Conservation (phyloP, 1,284 basidiomycete genomes). For the Heterobasidion irregulare region DNA sequence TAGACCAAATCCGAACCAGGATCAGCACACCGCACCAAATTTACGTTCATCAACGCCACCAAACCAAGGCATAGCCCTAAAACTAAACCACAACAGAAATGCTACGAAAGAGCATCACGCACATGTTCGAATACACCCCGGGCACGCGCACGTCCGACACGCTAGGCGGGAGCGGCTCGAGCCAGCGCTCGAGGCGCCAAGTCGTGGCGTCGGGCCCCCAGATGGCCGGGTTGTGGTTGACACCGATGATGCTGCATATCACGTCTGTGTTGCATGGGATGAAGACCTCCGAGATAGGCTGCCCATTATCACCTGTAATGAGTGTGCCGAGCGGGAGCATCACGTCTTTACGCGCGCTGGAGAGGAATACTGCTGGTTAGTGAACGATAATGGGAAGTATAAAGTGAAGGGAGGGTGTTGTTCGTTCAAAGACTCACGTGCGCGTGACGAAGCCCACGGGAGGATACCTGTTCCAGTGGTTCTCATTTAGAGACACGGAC, state of each 20-base stretch:
- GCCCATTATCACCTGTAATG: neutral
- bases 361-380: no score
- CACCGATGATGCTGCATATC: neutral
- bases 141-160: neutral
- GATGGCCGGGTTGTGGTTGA: neutral
- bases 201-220: neutral
- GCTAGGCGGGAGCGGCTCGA: neutral
- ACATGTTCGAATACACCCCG: conserved; percentile 5
- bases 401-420: no score
- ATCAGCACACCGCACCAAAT: no score
- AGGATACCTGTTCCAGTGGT: conserved; percentile 3
- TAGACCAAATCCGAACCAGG: neutral
- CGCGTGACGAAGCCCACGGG: neutral
- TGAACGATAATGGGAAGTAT: no score
- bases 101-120: neutral
- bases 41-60: no score
- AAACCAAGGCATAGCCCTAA: no score
- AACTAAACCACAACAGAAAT: neutral
- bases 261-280: conserved; percentile 9
- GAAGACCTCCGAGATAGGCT: neutral
- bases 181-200: neutral
- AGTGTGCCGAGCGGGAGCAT: neutral
- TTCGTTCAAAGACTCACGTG: neutral
- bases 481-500: neutral
- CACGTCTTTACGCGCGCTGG: neutral